phyloP scores from a whole-genome alignment of 306 rosid species.

The Gynostemma pentaphyllum region DNA sequence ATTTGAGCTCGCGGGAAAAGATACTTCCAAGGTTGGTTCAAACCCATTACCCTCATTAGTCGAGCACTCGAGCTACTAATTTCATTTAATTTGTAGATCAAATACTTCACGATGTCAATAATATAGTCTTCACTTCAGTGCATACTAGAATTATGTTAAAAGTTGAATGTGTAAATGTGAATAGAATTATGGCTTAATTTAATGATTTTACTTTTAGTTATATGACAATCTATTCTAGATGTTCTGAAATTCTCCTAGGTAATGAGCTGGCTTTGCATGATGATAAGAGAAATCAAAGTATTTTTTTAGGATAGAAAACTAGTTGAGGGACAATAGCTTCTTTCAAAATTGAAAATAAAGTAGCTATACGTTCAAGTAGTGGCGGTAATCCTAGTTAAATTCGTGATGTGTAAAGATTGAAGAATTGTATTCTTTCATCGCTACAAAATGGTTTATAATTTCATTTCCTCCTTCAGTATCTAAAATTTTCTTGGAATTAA shows the following conservation, averaged over 20 bases:
- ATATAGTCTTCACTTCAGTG: background rate
- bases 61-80: background rate
- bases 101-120: background rate
- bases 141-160: background rate
- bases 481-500: background rate
- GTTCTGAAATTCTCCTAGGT: background rate
- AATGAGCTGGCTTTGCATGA: background rate
- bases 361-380: background rate
- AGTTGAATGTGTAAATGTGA: background rate
- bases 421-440: background rate
- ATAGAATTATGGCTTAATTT: background rate
- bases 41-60: slow-evolving; percentile 2
- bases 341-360: background rate
- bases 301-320: background rate
- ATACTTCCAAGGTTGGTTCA: slow-evolving; percentile 49
- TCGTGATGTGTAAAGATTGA: no score
- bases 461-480: background rate
- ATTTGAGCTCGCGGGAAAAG: slow-evolving; percentile 48
- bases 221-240: background rate
- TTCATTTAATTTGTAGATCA: background rate
- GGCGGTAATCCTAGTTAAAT: background rate
- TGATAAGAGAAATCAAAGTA: background rate
- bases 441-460: background rate
- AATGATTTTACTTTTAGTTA: background rate
- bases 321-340: background rate